These are phyloP conservation scores for Lentinula sp. DNA, from an alignment of 768 basidiomycete genomes.

Conservation along the genomic window DNA sequence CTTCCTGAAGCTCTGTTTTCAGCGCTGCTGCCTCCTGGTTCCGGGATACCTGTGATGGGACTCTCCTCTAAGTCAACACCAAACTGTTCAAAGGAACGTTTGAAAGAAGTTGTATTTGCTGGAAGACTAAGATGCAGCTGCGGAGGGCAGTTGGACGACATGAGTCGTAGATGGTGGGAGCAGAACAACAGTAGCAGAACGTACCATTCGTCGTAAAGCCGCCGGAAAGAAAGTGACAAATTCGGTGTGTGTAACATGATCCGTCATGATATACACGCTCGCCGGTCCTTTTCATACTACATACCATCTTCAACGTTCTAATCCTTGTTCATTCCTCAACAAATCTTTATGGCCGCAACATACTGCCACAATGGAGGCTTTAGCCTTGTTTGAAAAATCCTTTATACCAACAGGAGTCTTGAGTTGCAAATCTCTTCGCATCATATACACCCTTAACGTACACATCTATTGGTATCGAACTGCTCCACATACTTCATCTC, in stretches of 20 bases:
- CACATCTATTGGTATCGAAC: no score
- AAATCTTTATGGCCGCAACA: no score
- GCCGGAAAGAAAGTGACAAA: not conserved
- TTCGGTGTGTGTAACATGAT: not conserved
- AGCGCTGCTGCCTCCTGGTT: slow-evolving; percentile 21
- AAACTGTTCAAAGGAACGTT: slow-evolving; percentile 53
- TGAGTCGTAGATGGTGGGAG: slow-evolving; percentile 13
- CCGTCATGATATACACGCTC: no score
- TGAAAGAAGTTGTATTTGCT: slow-evolving; percentile 47
- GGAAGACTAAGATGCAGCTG: slow-evolving; percentile 49
- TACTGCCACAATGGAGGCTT: no score
- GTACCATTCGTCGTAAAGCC: not conserved
- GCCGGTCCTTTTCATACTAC: no score
- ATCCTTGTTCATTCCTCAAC: no score
- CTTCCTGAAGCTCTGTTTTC: slow-evolving; percentile 14
- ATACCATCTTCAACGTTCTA: no score
- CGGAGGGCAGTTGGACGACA: slow-evolving; percentile 39
- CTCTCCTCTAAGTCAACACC: slow-evolving; percentile 47
- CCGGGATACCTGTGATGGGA: slow-evolving; percentile 21
- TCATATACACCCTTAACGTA: no score
- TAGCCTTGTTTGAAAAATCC: no score
- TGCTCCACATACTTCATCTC: no score
- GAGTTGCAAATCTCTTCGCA: no score
- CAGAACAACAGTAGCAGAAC: not conserved
- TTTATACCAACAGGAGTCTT: no score